These are phyloP conservation scores for Fusarium fujikuroi DNA, from an alignment of 2,329 filamentous ascomycete species.

Conservation along the genomic window DNA sequence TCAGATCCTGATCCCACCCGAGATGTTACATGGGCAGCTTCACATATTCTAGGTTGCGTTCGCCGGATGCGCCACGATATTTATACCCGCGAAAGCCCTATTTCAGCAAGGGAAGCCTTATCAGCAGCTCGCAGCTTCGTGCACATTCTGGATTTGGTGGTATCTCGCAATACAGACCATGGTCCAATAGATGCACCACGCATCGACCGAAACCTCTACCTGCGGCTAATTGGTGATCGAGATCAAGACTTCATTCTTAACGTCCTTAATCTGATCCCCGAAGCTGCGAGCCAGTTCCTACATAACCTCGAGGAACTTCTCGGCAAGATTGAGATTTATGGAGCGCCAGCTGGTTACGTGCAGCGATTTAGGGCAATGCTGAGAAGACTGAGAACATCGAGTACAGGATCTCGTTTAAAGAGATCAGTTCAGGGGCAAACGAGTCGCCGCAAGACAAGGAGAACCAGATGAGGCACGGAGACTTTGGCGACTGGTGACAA, in stretches of 20 bases:
- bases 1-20: constrained; percentile 46
- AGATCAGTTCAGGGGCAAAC: constrained; percentile 44
- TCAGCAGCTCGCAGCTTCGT: constrained; percentile 61
- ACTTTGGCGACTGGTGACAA: not conserved
- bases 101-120: constrained; percentile 52
- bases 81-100: constrained; percentile 51
- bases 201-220: constrained; percentile 59
- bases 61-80: constrained; percentile 57
- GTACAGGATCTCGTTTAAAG: constrained; percentile 47
- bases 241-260: constrained; percentile 59
- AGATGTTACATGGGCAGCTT: constrained; percentile 61
- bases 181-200: constrained; percentile 43
- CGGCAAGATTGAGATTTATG: constrained; percentile 48
- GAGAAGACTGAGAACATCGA: constrained; percentile 45
- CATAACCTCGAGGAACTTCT: constrained; percentile 51
- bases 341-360: constrained; percentile 51
- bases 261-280: constrained; percentile 56
- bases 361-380: constrained; percentile 50
- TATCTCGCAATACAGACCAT: constrained; percentile 53
- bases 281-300: constrained; percentile 57
- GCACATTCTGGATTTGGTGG: constrained; percentile 59
- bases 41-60: constrained; percentile 57
- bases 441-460: constrained; percentile 46
- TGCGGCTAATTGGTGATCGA: constrained; percentile 57
- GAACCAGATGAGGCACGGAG: constrained; percentile 47